Percentiles rank a stretch among this genome's conserved stretches.
These are phyloP conservation scores for Rhodotorula paludigena DNA, from an alignment of 768 basidiomycete species.

Conservation along the genomic window DNA sequence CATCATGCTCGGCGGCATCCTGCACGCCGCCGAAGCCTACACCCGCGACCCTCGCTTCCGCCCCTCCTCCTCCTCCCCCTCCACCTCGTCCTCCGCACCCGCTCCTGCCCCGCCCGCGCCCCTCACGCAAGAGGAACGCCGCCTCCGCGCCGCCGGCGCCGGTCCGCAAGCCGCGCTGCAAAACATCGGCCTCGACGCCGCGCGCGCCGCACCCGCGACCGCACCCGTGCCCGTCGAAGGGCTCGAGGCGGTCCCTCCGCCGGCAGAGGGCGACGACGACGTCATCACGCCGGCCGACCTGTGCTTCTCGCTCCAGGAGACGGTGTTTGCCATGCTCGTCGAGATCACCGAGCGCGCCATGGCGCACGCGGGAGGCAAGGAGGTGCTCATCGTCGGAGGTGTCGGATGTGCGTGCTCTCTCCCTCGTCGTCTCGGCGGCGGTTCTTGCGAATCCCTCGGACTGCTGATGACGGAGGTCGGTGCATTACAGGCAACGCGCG, in stretches of 20 bases:
- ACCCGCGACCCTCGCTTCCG: constrained; percentile 79
- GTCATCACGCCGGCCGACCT: constrained; percentile 90
- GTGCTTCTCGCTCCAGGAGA: constrained; percentile 95
- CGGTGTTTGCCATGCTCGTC: constrained; percentile 94
- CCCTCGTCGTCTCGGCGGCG: background rate
- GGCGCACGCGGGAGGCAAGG: constrained; percentile 95
- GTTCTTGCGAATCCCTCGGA: background rate
- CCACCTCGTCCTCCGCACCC: constrained; percentile 6
- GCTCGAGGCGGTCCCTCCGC: constrained; percentile 25
- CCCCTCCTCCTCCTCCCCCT: constrained; percentile 36
- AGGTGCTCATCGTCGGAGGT: constrained; percentile 94
- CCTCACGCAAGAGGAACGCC: constrained; percentile 35
- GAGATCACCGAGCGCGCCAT: constrained; percentile 98
- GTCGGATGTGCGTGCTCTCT: constrained; percentile 78
- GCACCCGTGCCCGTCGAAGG: background rate
- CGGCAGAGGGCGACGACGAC: constrained; percentile 53
- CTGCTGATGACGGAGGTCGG: background rate
- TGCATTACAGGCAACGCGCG: constrained; percentile 69
- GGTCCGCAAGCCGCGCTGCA: constrained; percentile 30
- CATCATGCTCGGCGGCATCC: constrained; percentile 86
- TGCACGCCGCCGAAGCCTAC: constrained; percentile 81
- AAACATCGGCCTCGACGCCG: constrained; percentile 23
- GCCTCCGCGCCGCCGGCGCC: constrained; percentile 22
- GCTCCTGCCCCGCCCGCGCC: background rate
- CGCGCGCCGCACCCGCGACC: background rate